A percentile compares a stretch with the other conserved stretches of the same genome.
These are phyloP conservation scores for Nitzschia palea DNA, from an alignment of 108 stramenopile genomes.

Conservation along the genomic window DNA sequence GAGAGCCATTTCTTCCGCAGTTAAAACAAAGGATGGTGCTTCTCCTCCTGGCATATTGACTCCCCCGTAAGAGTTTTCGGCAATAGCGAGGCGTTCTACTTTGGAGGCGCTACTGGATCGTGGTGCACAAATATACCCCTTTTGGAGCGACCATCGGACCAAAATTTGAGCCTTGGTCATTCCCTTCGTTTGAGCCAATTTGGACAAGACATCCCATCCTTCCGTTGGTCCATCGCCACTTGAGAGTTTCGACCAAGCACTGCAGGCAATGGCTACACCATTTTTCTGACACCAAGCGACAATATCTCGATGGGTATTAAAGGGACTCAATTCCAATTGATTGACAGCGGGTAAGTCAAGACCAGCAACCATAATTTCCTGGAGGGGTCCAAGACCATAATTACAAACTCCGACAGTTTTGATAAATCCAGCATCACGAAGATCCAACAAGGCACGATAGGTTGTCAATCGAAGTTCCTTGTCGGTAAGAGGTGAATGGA, in stretches of 20 bases:
- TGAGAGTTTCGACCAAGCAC: conserved; percentile 75
- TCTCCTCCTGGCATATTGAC: conserved; percentile 37
- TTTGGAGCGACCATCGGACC: conserved; percentile 76
- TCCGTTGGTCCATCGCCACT: conserved; percentile 54
- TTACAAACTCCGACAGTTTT: conserved; percentile 73
- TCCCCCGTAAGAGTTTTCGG: conserved; percentile 72
- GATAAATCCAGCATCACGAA: conserved; percentile 55
- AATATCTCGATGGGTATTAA: conserved; percentile 63
- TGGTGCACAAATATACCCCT: conserved; percentile 71
- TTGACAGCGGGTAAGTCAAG: conserved; percentile 61
- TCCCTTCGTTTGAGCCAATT: conserved; percentile 50
- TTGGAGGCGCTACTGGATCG: conserved; percentile 59
- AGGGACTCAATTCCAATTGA: conserved; percentile 76
- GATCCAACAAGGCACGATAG: conserved; percentile 55
- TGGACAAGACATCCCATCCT: conserved; percentile 56
- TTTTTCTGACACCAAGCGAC: conserved; percentile 49
- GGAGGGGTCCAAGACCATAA: conserved; percentile 61
- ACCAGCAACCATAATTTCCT: conserved; percentile 46
- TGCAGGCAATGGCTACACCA: conserved; percentile 52
- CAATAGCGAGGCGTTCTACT: conserved; percentile 73
- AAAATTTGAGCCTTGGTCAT: conserved; percentile 84
- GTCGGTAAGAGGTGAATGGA: conserved; percentile 73
- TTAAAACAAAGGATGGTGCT: conserved; percentile 31
- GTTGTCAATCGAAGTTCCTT: conserved; percentile 43
- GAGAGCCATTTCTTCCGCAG: conserved; percentile 56